Evolutionary conservation across 371 early-diverging fungal species (phyloP).

Genomic region (Mortierella sp.): DNA sequence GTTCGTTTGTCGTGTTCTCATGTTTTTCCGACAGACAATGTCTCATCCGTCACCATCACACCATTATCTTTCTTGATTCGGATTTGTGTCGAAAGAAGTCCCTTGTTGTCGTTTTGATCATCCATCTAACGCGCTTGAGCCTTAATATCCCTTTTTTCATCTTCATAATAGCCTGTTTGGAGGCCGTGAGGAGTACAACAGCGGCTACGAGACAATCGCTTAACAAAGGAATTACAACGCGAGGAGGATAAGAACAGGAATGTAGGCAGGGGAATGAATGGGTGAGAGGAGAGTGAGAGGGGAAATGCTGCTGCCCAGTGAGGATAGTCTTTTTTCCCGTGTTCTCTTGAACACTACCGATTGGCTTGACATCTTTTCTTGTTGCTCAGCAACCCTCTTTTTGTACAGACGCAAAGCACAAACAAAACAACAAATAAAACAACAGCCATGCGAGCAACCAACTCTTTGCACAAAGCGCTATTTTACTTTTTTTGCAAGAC

Average conservation of each 20-base stretch:
- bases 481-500: not conserved
- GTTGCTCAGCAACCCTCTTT: not conserved
- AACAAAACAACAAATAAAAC: not conserved
- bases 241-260: not conserved
- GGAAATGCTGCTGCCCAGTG: not conserved
- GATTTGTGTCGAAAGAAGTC: too few relatives aligned
- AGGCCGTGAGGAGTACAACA: conserved; percentile 62
- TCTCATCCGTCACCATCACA: too few relatives aligned
- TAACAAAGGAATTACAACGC: conserved; percentile 16
- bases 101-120: too few relatives aligned
- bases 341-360: not conserved
- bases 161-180: conserved; percentile 63
- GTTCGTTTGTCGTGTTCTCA: not conserved
- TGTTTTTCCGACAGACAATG: too few relatives aligned
- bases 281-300: not conserved
- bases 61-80: too few relatives aligned
- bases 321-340: not conserved
- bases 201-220: conserved; percentile 63
- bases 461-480: too few relatives aligned
- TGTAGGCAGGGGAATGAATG: not conserved
- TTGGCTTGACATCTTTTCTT: not conserved
- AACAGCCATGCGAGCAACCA: conserved; percentile 1
- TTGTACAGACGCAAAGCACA: not conserved
- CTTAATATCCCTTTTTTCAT: not conserved
- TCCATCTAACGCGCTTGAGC: not conserved